Conservation (phyloP, 768 basidiomycete species). For the Dioszegia hungarica region DNA sequence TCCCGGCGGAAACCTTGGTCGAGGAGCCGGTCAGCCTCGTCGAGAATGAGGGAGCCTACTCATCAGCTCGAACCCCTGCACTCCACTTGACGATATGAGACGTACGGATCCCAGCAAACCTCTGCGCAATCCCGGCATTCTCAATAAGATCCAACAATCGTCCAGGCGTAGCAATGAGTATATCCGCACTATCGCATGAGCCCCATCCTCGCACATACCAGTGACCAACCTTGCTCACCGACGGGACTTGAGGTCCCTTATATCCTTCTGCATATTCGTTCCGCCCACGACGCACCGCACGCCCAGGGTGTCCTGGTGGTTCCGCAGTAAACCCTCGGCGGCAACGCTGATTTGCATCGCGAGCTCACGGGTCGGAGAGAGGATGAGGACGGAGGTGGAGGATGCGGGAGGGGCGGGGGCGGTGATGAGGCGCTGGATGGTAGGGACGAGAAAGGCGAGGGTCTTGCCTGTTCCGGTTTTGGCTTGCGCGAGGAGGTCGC, state of each 20-base stretch:
- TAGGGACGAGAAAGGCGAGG: constrained; percentile 51
- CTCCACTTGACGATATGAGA: background rate
- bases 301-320: constrained; percentile 45
- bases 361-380: constrained; percentile 51
- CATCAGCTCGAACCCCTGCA: constrained; percentile 5
- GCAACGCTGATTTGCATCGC: constrained; percentile 49
- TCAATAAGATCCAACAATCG: constrained; percentile 50
- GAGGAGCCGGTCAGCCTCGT: constrained; percentile 52
- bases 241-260: constrained; percentile 40
- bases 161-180: constrained; percentile 52
- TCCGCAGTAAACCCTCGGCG: constrained; percentile 51
- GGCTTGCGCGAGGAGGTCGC: constrained; percentile 44
- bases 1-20: constrained; percentile 51
- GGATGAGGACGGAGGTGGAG: constrained; percentile 43
- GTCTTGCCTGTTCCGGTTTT: constrained; percentile 61
- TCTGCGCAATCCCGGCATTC: constrained; percentile 48
- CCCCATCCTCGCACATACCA: background rate
- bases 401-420: constrained; percentile 20
- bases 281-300: constrained; percentile 59
- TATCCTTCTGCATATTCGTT: constrained; percentile 51
- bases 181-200: constrained; percentile 25
- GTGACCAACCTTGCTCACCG: constrained; percentile 10
- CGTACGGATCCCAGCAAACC: constrained; percentile 50
- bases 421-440: constrained; percentile 46
- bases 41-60: constrained; percentile 48